These are phyloP conservation scores for Tulasnella sp. DNA, from an alignment of 768 basidiomycete genomes.

Conservation along the genomic window DNA sequence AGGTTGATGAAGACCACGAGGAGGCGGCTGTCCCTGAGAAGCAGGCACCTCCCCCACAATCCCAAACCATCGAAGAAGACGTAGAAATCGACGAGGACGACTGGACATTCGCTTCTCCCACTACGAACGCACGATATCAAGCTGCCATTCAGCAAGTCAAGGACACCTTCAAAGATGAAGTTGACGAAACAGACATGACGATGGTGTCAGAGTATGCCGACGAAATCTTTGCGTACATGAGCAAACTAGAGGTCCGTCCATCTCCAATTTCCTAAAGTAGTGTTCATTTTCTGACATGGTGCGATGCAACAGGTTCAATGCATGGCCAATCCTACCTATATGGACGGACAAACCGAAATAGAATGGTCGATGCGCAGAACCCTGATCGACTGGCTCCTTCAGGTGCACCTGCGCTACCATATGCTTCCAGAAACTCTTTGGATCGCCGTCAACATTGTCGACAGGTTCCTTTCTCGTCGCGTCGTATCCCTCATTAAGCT, in stretches of 20 bases:
- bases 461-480: slow-evolving; percentile 84
- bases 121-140: slow-evolving; percentile 51
- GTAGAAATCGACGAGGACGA: slow-evolving; percentile 41
- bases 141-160: slow-evolving; percentile 64
- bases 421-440: slow-evolving; percentile 98
- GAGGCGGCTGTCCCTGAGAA: slow-evolving; percentile 36
- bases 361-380: slow-evolving; percentile 89
- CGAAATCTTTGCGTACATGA: slow-evolving; percentile 97
- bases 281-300: not conserved
- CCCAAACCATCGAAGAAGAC: slow-evolving; percentile 48
- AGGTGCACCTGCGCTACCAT: slow-evolving; percentile 97
- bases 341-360: slow-evolving; percentile 90
- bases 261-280: not conserved
- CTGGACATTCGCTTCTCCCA: slow-evolving; percentile 27
- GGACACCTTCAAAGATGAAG: slow-evolving; percentile 59
- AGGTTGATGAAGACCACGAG: slow-evolving; percentile 46
- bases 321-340: slow-evolving; percentile 92
- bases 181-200: slow-evolving; percentile 76
- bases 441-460: slow-evolving; percentile 97
- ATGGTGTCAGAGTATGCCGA: slow-evolving; percentile 99
- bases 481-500: slow-evolving; percentile 86
- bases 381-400: slow-evolving; percentile 95
- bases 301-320: slow-evolving; percentile 55
- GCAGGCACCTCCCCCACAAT: slow-evolving; percentile 32
- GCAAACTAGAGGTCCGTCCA: slow-evolving; percentile 75